Evolutionary conservation across 441 rosid genomes (phyloP), one percentile per base, ranked within the genome.

Genomic region (Bruguiera hainesii): DNA sequence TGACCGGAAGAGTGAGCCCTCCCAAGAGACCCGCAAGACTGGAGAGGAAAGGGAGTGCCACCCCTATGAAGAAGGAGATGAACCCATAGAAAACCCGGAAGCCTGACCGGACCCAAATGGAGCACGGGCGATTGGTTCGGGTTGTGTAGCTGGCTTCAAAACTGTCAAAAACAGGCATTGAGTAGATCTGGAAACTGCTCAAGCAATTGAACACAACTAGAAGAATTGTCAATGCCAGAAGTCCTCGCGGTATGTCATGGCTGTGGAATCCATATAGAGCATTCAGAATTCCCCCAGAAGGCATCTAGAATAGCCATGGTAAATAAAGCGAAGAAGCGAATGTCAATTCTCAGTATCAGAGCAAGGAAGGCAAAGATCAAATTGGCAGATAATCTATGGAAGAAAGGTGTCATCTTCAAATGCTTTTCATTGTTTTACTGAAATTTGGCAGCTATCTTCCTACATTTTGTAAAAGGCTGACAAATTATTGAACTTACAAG

Each of bases 171-270:
- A 77, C 98, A 0, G 96, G 97, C 98, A 93, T 93, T 0, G 97
- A 93, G 73, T 93, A 93, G 75, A 93, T 93, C 76, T 91, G 98
- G 84, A 91, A 93, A 66, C 97, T 91, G 83, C 97, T 93, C 25
- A 91, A 69, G 70, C 98, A 91, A 65, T 82, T 91, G 83, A 91
- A 91, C 60, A 93, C 97, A 11, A 93, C 98, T 19, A 93, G 86
- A 48, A 93, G 96, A 72, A 91, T 91, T 0, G 98, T 77, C 67
- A 90, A 60, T 20, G 96, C 96, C 56, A 93, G 88, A 71, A 93
- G 91, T 58, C 90, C 98, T 76, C 97, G 82, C 0, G 98, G 78
- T 48, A 93, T 91, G 80, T 89, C 93, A 4, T 88, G 96, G 71
- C 79, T 89, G 87, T 93, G 98, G 82, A 93, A 91, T 28, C 77